Evolutionary conservation across 2,329 filamentous ascomycete genomes (phyloP), one percentile per base, ranked within the genome.

Genomic region (Penicillium sp.): DNA sequence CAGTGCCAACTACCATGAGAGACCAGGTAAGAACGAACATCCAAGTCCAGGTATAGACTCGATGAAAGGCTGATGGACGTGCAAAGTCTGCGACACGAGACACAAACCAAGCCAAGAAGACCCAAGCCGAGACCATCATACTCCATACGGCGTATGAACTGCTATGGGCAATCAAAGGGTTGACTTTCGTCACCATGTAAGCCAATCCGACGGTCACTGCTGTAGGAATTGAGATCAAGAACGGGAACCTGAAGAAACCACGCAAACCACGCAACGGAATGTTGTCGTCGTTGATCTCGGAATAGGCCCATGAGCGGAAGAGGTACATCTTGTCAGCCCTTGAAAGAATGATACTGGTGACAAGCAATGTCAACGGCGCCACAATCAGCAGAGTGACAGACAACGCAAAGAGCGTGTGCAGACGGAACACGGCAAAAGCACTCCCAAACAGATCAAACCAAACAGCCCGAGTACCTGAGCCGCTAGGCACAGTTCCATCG

Each of bases 381-480:
- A 88, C 87, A 21, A 96, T 87, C 21, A 97, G 84, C 13, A 97
- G 77, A 0, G 90, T 89, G 29, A 97, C 83, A 6, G 91, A 93
- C 77, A 94, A 86, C 4, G 91, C 92, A 75, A 97, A 97, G 57
- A 97, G 82, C 8, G 90, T 92, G 61, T 89, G 85, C 39, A 97
- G 81, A 47, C 84, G 83, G 70, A 97, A 90, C 2, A 96, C 81
- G 17, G 89, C 90, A 73, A 97, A 92, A 1, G 81, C 81, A 55
- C 82, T 83, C 43, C 93, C 94, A 63, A 96, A 93, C 8, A 97
- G 76, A 70, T 97, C 94, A 70, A 97, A 97, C 91, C 93, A 99
- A 15, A 97, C 91, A 31, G 87, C 90, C 59, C 85, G 80, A 17
- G 83, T 86, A 6, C 86, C 86, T 36, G 78, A 80, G 10, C 90